Evolutionary conservation across 352 stramenopile species (phyloP).

Genomic region (Pythium coloratum): DNA sequence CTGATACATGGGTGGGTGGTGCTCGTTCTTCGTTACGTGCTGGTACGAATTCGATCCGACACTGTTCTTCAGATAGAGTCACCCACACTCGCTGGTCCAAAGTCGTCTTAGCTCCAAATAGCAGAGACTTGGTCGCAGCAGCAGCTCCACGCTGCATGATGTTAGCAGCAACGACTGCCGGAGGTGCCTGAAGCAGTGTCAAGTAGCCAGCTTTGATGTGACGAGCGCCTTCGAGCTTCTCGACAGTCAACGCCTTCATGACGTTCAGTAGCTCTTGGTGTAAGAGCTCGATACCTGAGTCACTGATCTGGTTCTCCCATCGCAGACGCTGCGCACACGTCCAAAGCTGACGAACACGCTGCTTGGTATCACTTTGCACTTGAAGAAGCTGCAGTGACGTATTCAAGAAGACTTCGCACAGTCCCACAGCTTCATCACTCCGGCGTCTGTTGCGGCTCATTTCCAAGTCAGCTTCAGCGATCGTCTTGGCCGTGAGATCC

Average conservation of each 20-base stretch:
- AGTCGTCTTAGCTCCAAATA: constrained; percentile 15
- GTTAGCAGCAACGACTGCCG: constrained; percentile 19
- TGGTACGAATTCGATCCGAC: constrained; percentile 55
- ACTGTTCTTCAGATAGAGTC: constrained; percentile 56
- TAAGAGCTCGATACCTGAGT: constrained; percentile 35
- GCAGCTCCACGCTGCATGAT: constrained; percentile 14
- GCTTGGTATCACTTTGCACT: constrained; percentile 56
- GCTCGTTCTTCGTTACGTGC: constrained; percentile 21
- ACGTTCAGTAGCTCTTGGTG: constrained; percentile 39
- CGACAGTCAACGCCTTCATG: constrained; percentile 50
- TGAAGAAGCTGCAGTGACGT: constrained; percentile 68
- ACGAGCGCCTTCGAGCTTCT: constrained; percentile 53
- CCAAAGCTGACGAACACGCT: constrained; percentile 66
- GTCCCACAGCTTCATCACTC: background rate
- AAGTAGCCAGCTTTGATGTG: constrained; percentile 50
- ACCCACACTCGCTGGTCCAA: constrained; percentile 46
- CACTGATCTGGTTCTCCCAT: constrained; percentile 39
- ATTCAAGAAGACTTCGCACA: constrained; percentile 48
- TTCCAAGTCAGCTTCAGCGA: background rate
- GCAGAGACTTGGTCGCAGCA: constrained; percentile 18
- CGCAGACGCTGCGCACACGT: constrained; percentile 56
- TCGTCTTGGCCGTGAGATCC: constrained; percentile 1
- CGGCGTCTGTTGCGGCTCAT: background rate
- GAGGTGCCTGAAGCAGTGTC: constrained; percentile 45
- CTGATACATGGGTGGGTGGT: background rate